phyloP scores from a whole-genome alignment of 2,329 filamentous ascomycete genomes.

The Colletotrichum viniferum region DNA sequence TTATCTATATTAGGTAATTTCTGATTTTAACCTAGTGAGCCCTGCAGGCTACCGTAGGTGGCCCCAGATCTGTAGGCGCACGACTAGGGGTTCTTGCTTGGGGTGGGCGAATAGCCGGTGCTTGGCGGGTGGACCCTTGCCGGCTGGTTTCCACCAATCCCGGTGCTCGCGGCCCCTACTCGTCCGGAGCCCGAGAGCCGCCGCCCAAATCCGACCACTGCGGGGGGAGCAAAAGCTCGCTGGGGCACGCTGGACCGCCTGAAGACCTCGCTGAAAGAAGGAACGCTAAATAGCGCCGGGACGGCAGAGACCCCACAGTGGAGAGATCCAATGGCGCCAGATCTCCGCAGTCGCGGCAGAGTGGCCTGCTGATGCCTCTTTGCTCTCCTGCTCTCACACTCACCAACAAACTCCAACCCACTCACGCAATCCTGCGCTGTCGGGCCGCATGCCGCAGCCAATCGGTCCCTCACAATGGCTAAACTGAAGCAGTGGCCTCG shows the following conservation, averaged over 20 bases:
- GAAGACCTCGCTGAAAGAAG: neutral
- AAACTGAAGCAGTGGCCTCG: conserved; percentile 17
- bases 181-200: conserved; percentile 20
- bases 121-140: neutral
- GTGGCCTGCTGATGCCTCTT: neutral
- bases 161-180: neutral
- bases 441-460: conserved; percentile 9
- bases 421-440: neutral
- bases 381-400: neutral
- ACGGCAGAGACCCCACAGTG: neutral
- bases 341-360: conserved; percentile 3
- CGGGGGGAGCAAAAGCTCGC: neutral
- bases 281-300: neutral
- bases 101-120: neutral
- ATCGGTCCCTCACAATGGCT: conserved; percentile 11
- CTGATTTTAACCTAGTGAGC: too few species aligned
- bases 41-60: too few species aligned
- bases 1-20: too few species aligned
- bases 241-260: neutral
- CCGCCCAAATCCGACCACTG: conserved; percentile 15
- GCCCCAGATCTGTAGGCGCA: neutral
- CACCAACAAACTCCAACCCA: neutral
- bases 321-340: neutral
- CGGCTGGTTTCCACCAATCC: conserved; percentile 14
- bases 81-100: neutral